These are phyloP conservation scores for Syzygium oleosum DNA, from an alignment of 345 rosid species.

Conservation along the genomic window DNA sequence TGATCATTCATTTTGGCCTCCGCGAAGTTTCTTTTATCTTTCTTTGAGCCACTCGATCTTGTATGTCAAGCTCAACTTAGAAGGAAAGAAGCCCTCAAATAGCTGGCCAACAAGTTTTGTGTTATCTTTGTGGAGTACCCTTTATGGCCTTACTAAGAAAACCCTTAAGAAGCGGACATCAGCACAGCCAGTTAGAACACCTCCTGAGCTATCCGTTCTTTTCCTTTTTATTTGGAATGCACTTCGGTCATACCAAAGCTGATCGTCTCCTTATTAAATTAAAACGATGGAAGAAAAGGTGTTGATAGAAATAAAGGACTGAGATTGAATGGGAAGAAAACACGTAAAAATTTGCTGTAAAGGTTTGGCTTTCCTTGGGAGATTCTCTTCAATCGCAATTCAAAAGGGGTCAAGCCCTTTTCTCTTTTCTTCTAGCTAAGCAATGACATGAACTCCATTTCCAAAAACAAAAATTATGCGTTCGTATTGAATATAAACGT, in stretches of 20 bases:
- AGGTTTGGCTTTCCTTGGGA: background rate
- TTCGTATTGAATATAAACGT: background rate
- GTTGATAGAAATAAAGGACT: background rate
- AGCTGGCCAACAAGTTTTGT: background rate
- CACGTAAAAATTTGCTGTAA: slow-evolving; percentile 16
- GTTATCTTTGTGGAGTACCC: background rate
- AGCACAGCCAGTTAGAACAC: background rate
- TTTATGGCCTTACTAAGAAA: background rate
- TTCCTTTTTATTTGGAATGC: slow-evolving; percentile 9
- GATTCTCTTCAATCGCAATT: background rate
- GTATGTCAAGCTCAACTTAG: background rate
- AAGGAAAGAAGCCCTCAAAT: background rate
- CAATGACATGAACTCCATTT: background rate
- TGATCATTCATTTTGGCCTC: background rate
- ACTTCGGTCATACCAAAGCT: background rate
- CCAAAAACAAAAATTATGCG: background rate
- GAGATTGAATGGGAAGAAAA: background rate
- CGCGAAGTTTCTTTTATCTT: background rate
- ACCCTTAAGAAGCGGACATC: background rate
- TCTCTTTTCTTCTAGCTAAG: background rate
- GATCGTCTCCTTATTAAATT: background rate
- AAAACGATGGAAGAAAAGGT: background rate
- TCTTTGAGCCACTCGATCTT: background rate
- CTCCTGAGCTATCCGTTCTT: background rate
- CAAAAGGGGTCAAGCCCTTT: background rate